Evolutionary conservation across 2,329 filamentous ascomycete species (phyloP).

Genomic region (Rutstroemia sp.): DNA sequence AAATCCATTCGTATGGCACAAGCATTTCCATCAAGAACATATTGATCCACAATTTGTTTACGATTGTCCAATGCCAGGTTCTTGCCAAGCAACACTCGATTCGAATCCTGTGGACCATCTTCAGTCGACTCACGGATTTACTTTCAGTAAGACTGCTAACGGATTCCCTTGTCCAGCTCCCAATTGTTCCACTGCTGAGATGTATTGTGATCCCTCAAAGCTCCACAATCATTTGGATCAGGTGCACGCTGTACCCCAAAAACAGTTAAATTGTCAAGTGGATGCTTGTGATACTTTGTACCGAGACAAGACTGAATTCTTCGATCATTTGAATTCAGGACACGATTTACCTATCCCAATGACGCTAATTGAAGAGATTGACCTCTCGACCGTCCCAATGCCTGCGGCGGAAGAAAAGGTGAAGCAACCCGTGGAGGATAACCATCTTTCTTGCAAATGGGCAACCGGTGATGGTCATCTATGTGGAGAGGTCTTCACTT

Average conservation of each 20-base stretch:
- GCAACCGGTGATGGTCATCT: conserved; percentile 3
- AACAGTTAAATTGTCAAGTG: conserved; percentile 21
- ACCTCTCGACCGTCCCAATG: conserved; percentile 6
- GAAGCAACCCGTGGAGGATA: conserved; percentile 1
- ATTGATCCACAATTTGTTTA: conserved; percentile 26
- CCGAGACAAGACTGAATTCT: conserved; percentile 19
- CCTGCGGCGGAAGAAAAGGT: background rate
- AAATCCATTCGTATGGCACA: conserved; percentile 19
- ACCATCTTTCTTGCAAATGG: conserved; percentile 25
- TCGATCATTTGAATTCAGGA: conserved; percentile 20
- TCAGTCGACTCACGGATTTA: conserved; percentile 22
- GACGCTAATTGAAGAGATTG: conserved; percentile 14
- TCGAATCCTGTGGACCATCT: conserved; percentile 26
- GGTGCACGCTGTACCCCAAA: conserved; percentile 25
- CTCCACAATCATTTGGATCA: conserved; percentile 27
- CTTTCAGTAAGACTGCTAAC: conserved; percentile 17
- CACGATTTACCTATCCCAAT: conserved; percentile 19
- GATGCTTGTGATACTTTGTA: conserved; percentile 22
- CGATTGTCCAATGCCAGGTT: conserved; percentile 22
- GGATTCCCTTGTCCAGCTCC: conserved; percentile 24
- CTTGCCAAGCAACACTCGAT: conserved; percentile 17
- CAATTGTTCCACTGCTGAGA: conserved; percentile 17
- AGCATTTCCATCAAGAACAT: conserved; percentile 25
- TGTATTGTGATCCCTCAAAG: conserved; percentile 19
- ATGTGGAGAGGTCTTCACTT: conserved; percentile 17